Conservation (phyloP, 2,329 filamentous ascomycete genomes). For the Paracoccidioides lutzii region DNA sequence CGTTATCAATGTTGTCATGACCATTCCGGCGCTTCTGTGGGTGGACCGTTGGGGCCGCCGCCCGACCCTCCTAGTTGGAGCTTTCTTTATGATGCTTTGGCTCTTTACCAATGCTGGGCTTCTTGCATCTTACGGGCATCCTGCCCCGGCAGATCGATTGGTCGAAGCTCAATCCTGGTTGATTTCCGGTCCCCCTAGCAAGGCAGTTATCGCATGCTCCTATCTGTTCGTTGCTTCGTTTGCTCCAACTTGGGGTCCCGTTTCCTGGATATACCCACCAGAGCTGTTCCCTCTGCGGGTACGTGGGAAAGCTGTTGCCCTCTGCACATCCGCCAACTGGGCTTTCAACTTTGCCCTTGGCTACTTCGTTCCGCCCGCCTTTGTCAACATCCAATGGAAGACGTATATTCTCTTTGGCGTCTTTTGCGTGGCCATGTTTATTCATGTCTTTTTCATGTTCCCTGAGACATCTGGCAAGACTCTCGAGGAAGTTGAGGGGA, state of each 20-base stretch:
- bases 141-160: slow-evolving; percentile 15
- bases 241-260: slow-evolving; percentile 51
- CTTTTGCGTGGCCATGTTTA: slow-evolving; percentile 54
- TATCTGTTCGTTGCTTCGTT: slow-evolving; percentile 62
- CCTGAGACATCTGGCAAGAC: slow-evolving; percentile 62
- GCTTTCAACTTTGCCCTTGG: slow-evolving; percentile 44
- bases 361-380: slow-evolving; percentile 47
- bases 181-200: slow-evolving; percentile 34
- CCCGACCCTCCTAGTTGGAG: slow-evolving; percentile 51
- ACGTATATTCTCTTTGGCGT: slow-evolving; percentile 65
- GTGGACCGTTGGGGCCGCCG: slow-evolving; percentile 67
- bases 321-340: slow-evolving; percentile 52
- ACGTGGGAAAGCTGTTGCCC: slow-evolving; percentile 50
- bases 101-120: slow-evolving; percentile 34
- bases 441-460: slow-evolving; percentile 55
- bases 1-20: slow-evolving; percentile 70
- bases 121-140: slow-evolving; percentile 33
- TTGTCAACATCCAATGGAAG: slow-evolving; percentile 45
- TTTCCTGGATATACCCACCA: slow-evolving; percentile 47
- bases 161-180: slow-evolving; percentile 28
- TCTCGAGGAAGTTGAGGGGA: slow-evolving; percentile 62
- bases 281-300: slow-evolving; percentile 51
- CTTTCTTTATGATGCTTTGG: slow-evolving; percentile 46
- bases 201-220: slow-evolving; percentile 54
- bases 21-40: slow-evolving; percentile 59